Base-by-base conservation (phyloP, 495 filamentous ascomycete genomes). In the Neurospora sp. region DNA sequence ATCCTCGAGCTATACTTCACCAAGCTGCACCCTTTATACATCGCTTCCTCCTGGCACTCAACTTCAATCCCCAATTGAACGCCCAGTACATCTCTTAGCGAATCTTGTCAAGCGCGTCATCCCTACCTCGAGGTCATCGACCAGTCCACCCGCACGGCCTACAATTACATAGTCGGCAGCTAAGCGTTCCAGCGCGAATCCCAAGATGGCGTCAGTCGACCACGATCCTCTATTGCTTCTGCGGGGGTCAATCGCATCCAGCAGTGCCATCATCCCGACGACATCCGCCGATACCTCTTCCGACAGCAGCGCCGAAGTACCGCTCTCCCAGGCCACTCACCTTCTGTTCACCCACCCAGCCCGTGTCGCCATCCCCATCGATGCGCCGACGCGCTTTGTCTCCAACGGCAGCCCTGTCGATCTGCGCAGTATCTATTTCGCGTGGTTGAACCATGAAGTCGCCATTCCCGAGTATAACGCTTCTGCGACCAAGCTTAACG, bases 351-450 rank as follows among this genome's bases (percentile, higher is more conserved):
- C 88, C 70, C 81, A 86, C 46, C 88, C 90, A 3, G 74, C 84
- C 8, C 89, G 88, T 70, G 86, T 91, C 49, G 83, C 90, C n/a
- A 86, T 97, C 72, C 85, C 92, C 3, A 88, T 99, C 76, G 88
- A 88, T 66, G 87, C 90, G 11, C 87, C 90, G 12, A 98, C 96
- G 54, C 93, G 96, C 74, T 98, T 98, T 86, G 85, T 91, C 70
- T 88, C 88, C 42, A 84, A 87, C 46, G 75, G 78, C 72, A 88
- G 90, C 60, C 86, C 92, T 1, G 90, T 98, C 75, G 93, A 97
- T 80, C 88, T 99, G 46, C 93, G 96, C 81, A 93, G 91, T 82
- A 94, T 98, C 84, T 97, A 93, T 83, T 96, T 98, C 75, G 93
- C 93, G 71, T 99, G 93, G 92, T 87, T 91, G 79, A 95, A 97